These are phyloP conservation scores for Euphorbia schlechtendalii DNA, from an alignment of 441 rosid genomes.

Conservation along the genomic window DNA sequence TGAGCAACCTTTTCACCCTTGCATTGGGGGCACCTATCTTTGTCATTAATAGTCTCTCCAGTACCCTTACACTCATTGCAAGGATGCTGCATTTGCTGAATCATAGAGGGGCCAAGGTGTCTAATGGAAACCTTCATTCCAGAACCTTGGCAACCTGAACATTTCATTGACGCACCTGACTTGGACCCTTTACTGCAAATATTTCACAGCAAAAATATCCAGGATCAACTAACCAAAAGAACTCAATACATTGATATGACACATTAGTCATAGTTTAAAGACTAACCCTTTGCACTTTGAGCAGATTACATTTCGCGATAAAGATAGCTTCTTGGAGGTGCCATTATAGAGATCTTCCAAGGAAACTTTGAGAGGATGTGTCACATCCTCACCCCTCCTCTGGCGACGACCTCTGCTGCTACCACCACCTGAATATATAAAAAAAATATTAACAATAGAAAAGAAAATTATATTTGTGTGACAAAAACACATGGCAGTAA, in stretches of 20 bases:
- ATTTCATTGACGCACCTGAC: slow-evolving; percentile 51
- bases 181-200: slow-evolving; percentile 65
- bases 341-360: slow-evolving; percentile 65
- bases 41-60: slow-evolving; percentile 57
- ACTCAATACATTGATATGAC: no score
- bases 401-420: slow-evolving; percentile 66
- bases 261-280: neutral
- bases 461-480: neutral
- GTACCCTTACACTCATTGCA: slow-evolving; percentile 68
- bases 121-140: slow-evolving; percentile 70
- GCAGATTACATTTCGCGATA: slow-evolving; percentile 61
- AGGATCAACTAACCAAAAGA: no score
- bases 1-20: slow-evolving; percentile 57
- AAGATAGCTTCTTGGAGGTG: slow-evolving; percentile 62
- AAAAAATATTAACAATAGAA: neutral
- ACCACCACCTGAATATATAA: slow-evolving; percentile 32
- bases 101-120: slow-evolving; percentile 58
- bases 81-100: slow-evolving; percentile 82
- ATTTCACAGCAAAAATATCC: neutral
- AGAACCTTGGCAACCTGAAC: slow-evolving; percentile 68
- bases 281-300: slow-evolving; percentile 65
- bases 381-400: slow-evolving; percentile 67
- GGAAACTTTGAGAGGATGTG: slow-evolving; percentile 60
- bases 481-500: neutral
- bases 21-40: slow-evolving; percentile 55